phyloP scores from a whole-genome alignment of 2,329 filamentous ascomycete species.

The Zalaria obscura region DNA sequence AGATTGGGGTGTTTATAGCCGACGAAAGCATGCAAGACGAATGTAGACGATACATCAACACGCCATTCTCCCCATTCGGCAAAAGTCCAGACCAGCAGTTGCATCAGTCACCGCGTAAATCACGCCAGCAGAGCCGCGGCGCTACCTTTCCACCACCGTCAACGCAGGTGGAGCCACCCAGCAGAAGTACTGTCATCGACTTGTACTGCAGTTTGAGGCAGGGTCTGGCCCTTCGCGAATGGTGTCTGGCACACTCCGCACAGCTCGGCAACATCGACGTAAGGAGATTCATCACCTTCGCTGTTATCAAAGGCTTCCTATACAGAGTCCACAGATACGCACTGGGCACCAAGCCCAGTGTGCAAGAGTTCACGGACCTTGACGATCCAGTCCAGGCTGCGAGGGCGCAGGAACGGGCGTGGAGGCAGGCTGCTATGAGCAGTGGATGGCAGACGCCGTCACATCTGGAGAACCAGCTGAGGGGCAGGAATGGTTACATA shows the following conservation, averaged over 20 bases:
- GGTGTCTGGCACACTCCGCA: constrained; percentile 63
- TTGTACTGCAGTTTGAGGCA: constrained; percentile 78
- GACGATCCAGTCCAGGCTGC: constrained; percentile 7
- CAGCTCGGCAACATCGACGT: constrained; percentile 69
- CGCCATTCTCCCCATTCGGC: constrained; percentile 6
- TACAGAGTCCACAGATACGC: constrained; percentile 90
- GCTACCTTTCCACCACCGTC: neutral
- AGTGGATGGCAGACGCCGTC: constrained; percentile 14
- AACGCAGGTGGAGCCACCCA: constrained; percentile 4
- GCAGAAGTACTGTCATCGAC: constrained; percentile 44
- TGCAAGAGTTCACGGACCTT: constrained; percentile 5
- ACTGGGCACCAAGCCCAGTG: constrained; percentile 6
- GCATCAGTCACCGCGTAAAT: too few species aligned
- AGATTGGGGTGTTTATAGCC: constrained; percentile 64
- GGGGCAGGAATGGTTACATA: neutral
- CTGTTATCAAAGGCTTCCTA: constrained; percentile 85
- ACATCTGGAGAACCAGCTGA: neutral
- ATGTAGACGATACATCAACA: constrained; percentile 71
- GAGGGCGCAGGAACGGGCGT: constrained; percentile 12
- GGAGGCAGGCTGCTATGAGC: constrained; percentile 17
- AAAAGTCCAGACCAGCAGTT: neutral
- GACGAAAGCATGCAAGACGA: constrained; percentile 72
- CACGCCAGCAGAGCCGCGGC: neutral
- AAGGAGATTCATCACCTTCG: constrained; percentile 85
- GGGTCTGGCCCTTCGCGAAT: constrained; percentile 73